Base-by-base conservation (phyloP, 2,329 filamentous ascomycete genomes). In the Aschersonia sp. region DNA sequence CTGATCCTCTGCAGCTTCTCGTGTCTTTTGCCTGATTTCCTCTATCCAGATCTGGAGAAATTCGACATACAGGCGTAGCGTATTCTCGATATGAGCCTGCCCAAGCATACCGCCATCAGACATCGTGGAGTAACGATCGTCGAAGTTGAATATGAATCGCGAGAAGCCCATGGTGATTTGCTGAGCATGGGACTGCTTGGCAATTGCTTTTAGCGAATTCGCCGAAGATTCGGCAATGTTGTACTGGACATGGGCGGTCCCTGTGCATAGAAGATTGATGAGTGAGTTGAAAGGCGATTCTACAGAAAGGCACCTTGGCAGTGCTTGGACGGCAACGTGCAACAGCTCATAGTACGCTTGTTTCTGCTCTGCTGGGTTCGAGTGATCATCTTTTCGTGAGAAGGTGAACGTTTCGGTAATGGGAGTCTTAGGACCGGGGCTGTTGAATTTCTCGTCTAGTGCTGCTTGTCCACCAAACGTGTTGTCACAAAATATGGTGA, bases 81-180 rank as follows among this genome's bases (percentile, higher is more conserved):
- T 98, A 55, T 83, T 95, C 62, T 98, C 92, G 49, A 98, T 96
- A 58, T 98, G 92, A 5, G 83, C 86, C 35, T 87, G 82, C 0
- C 90, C 92, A 30, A 98, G 79, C 82, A 98, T 92, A 2, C 92
- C 92, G 33, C 94, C 92, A 58, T 98, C 92, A 8, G 89, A 95
- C 81, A 97, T 96, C 33, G 92, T 97, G 1, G 90, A 87, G 63
- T 98, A 98, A 30, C 89, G 81, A 55, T 94, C 89, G 62, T 98
- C 94, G 61, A 97, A 98, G 56, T 92, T 95, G 69, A 98, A 98
- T 47, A 98, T 98, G 65, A 97, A 98, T 30, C 89, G 77, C 39
- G 92, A 87, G 65, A 98, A 98, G 0, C 92, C 90, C 65, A 94
- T 95, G 0, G 89, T 95, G 4, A 98, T 92, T 62, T 92, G 86